phyloP scores from a whole-genome alignment of 2,329 filamentous ascomycete species.

The Ophiocordyceps camponoti-floridani region DNA sequence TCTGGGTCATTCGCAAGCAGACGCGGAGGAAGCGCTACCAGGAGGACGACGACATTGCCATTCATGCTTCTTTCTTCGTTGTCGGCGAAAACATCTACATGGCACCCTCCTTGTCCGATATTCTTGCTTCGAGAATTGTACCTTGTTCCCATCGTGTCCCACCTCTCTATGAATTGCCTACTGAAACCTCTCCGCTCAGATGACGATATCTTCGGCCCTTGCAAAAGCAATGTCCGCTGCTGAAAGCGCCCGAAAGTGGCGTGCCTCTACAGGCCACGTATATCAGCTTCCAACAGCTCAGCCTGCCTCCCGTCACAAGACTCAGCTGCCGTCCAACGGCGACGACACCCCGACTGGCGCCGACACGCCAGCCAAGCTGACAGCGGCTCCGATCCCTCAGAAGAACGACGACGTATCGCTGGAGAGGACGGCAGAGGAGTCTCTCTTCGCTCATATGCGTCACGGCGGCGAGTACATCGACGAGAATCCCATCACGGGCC shows the following conservation, averaged over 20 bases:
- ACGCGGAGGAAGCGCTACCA: slow-evolving; percentile 37
- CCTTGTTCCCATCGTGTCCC: slow-evolving; percentile 4
- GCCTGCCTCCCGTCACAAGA: slow-evolving; percentile 9
- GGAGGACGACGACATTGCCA: slow-evolving; percentile 38
- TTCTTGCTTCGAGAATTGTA: slow-evolving; percentile 41
- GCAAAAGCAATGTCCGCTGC: slow-evolving; percentile 32
- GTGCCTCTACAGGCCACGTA: slow-evolving; percentile 32
- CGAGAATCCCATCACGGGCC: slow-evolving; percentile 49
- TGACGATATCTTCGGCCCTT: slow-evolving; percentile 35
- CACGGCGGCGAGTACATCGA: slow-evolving; percentile 49
- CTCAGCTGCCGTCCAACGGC: slow-evolving; percentile 19
- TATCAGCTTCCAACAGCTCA: slow-evolving; percentile 23
- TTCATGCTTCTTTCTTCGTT: slow-evolving; percentile 45
- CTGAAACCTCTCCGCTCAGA: slow-evolving; percentile 13
- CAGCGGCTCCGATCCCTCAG: slow-evolving; percentile 9
- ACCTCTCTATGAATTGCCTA: not conserved
- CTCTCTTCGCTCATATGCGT: slow-evolving; percentile 36
- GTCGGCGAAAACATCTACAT: slow-evolving; percentile 50
- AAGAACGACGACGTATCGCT: slow-evolving; percentile 21
- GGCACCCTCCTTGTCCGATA: slow-evolving; percentile 42
- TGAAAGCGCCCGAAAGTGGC: slow-evolving; percentile 33
- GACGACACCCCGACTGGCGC: slow-evolving; percentile 26
- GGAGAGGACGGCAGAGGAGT: slow-evolving; percentile 36
- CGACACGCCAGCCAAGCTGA: slow-evolving; percentile 12
- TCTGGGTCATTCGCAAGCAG: slow-evolving; percentile 56